Conservation (phyloP, 1,284 basidiomycete genomes). For the Fomitopsis schrenkii region DNA sequence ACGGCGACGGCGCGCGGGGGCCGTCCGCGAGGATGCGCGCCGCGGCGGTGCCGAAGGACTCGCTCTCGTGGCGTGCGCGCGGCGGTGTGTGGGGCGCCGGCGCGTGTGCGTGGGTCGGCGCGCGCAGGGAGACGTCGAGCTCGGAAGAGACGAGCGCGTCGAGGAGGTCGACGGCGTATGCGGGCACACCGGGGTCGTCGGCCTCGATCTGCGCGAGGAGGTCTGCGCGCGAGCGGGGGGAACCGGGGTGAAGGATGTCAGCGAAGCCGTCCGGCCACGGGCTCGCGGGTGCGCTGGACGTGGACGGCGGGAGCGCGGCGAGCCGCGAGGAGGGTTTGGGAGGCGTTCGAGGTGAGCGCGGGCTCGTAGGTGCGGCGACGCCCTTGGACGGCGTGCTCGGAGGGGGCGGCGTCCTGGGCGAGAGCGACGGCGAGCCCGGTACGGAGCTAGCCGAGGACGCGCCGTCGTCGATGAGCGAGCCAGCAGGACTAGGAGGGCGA, state of each 20-base stretch:
- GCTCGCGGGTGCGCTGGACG: background rate
- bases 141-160: slow-evolving; percentile 18
- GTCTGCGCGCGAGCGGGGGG: slow-evolving; percentile 15
- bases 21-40: background rate
- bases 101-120: background rate
- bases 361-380: background rate
- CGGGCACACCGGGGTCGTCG: slow-evolving; percentile 11
- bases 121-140: slow-evolving; percentile 14
- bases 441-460: background rate
- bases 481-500: background rate
- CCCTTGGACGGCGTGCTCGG: background rate
- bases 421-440: background rate
- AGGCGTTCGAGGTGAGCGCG: background rate
- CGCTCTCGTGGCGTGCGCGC: background rate
- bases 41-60: background rate
- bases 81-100: background rate
- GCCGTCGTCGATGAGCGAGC: background rate
- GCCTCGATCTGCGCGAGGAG: slow-evolving; percentile 16
- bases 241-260: slow-evolving; percentile 12
- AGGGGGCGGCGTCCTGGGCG: background rate
- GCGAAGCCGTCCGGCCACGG: slow-evolving; percentile 8
- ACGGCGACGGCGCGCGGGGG: background rate
- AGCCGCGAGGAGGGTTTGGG: background rate
- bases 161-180: slow-evolving; percentile 21
- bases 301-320: slow-evolving; percentile 1